Conservation (phyloP, 371 early-diverging fungal species). For the Actinomucor elegans region DNA sequence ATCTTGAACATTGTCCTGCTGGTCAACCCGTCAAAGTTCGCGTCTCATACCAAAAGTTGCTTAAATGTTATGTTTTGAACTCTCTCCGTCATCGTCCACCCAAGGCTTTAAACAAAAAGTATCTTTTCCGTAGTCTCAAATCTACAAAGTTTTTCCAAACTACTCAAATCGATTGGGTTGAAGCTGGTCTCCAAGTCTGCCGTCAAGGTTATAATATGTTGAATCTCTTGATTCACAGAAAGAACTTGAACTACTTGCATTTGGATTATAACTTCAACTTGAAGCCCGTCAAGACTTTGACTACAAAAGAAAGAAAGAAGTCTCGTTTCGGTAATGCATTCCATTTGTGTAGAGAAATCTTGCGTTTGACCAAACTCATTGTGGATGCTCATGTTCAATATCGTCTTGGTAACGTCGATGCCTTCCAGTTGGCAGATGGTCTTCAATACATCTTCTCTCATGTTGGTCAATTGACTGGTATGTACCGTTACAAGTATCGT, state of each 20-base stretch:
- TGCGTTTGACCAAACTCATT: slow-evolving; percentile 96
- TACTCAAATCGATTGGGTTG: slow-evolving; percentile 98
- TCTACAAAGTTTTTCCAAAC: slow-evolving; percentile 98
- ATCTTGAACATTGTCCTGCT: slow-evolving; percentile 93
- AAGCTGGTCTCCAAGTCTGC: slow-evolving; percentile 96
- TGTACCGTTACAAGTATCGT: slow-evolving; percentile 99
- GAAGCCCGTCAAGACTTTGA: slow-evolving; percentile 96
- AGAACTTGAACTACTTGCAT: slow-evolving; percentile 96
- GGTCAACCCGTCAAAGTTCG: slow-evolving; percentile 96
- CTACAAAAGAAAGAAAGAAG: slow-evolving; percentile 99
- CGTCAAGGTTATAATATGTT: slow-evolving; percentile 99
- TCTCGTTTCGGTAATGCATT: slow-evolving; percentile 99
- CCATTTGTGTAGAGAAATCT: slow-evolving; percentile 93
- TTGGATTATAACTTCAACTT: slow-evolving; percentile 99
- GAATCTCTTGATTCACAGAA: slow-evolving; percentile 96
- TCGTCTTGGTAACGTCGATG: slow-evolving; percentile 95
- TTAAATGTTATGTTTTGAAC: slow-evolving; percentile 90
- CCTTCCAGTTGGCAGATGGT: slow-evolving; percentile 96
- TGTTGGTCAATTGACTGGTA: slow-evolving; percentile 99
- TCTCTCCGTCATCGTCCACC: slow-evolving; percentile 86
- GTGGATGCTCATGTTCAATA: slow-evolving; percentile 98
- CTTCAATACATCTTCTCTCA: slow-evolving; percentile 98
- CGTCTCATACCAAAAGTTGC: slow-evolving; percentile 96
- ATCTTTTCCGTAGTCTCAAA: slow-evolving; percentile 91
- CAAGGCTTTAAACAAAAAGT: slow-evolving; percentile 88